These are phyloP conservation scores for Colletotrichum acutatum DNA, from an alignment of 2,329 filamentous ascomycete species.

Conservation along the genomic window DNA sequence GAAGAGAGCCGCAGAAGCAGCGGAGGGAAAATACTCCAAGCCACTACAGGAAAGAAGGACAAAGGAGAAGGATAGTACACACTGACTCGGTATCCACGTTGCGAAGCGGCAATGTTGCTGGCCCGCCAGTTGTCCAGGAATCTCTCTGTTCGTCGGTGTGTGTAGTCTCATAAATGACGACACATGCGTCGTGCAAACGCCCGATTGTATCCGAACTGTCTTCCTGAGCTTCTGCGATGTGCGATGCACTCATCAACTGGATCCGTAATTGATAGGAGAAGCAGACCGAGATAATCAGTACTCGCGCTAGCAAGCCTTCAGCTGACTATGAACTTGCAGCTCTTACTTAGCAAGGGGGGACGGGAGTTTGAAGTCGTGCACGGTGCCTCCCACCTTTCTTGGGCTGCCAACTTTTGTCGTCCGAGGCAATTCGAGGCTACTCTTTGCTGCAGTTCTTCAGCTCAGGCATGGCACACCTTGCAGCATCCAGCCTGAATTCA, in stretches of 20 bases:
- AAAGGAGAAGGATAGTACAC: background rate
- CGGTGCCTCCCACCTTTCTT: background rate
- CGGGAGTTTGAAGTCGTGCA: background rate
- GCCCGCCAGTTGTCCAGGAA: background rate
- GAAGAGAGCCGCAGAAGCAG: background rate
- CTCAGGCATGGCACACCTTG: constrained; percentile 20
- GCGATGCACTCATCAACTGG: background rate
- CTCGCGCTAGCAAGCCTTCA: background rate
- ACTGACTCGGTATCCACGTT: background rate
- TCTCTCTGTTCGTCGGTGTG: constrained; percentile 2
- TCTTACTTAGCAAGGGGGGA: background rate
- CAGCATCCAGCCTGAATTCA: background rate
- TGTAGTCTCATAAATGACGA: constrained; percentile 27
- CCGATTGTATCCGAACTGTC: constrained; percentile 10
- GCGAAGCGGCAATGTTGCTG: background rate
- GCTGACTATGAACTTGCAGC: background rate
- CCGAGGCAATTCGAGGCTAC: background rate
- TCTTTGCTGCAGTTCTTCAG: constrained; percentile 5
- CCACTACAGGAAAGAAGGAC: background rate
- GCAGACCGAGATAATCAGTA: background rate
- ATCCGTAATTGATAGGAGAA: background rate
- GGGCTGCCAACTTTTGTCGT: background rate
- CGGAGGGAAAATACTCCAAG: background rate
- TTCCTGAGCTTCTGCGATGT: constrained; percentile 3
- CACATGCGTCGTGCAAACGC: constrained; percentile 11